Percentiles rank a stretch among this genome's conserved stretches.
Conservation (phyloP, 352 stramenopile genomes). For the Phytophthora multivora region DNA sequence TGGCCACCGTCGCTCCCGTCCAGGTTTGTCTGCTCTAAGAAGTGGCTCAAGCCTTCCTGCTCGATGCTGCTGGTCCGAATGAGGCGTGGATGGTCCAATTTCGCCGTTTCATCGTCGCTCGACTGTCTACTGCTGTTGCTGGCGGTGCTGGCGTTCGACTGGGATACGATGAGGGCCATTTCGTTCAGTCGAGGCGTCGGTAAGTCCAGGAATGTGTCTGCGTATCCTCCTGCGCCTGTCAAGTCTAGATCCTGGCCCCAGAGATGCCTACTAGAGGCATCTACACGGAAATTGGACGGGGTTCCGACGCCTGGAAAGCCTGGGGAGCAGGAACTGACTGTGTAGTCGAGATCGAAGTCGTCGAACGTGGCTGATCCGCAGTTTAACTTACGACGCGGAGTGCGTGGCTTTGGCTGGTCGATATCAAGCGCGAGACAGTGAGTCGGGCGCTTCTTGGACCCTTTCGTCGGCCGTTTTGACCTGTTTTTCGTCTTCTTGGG, state of each 20-base stretch:
- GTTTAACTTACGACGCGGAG: constrained; percentile 69
- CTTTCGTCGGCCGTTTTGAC: constrained; percentile 26
- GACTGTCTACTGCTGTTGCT: constrained; percentile 22
- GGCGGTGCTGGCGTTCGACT: constrained; percentile 23
- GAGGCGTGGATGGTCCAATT: constrained; percentile 57
- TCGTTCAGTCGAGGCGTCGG: constrained; percentile 65
- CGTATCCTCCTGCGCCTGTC: constrained; percentile 32
- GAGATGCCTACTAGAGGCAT: constrained; percentile 42
- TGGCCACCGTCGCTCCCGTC: constrained; percentile 22
- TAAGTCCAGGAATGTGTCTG: constrained; percentile 78
- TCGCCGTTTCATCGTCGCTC: constrained; percentile 17
- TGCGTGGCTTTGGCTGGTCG: constrained; percentile 67
- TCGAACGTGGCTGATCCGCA: constrained; percentile 62
- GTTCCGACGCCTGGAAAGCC: constrained; percentile 68
- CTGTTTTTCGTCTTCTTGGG: constrained; percentile 52
- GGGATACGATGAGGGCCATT: constrained; percentile 39
- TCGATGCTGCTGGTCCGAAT: constrained; percentile 75
- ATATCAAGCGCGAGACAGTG: constrained; percentile 60
- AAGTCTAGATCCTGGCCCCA: constrained; percentile 77
- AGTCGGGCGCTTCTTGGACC: constrained; percentile 63
- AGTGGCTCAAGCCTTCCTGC: constrained; percentile 77
- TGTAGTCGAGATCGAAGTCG: constrained; percentile 50
- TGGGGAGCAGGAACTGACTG: constrained; percentile 5
- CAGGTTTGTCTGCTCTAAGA: constrained; percentile 72
- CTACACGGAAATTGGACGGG: constrained; percentile 62